phyloP scores from a whole-genome alignment of 2,329 filamentous ascomycete genomes.

The Juglanconis oblonga region DNA sequence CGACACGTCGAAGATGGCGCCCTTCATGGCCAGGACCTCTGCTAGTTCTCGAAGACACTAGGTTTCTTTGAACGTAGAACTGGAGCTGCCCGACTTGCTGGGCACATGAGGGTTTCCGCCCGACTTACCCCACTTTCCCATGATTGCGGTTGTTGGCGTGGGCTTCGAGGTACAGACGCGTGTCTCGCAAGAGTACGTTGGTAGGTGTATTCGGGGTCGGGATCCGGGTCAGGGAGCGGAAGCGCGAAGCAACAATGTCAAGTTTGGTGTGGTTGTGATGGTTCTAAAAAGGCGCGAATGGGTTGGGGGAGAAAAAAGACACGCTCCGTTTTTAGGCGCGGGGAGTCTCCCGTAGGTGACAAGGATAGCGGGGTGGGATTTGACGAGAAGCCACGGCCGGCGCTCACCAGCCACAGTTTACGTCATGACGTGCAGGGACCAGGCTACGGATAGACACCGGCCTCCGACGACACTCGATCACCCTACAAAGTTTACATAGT shows the following conservation, averaged over 20 bases:
- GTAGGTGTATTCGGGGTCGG: too few relatives aligned
- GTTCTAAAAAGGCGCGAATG: neutral
- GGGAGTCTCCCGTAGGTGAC: neutral
- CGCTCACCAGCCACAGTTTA: neutral
- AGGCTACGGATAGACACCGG: too few relatives aligned
- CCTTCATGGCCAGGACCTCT: neutral
- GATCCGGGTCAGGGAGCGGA: neutral
- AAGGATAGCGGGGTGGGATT: neutral
- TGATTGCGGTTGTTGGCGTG: neutral
- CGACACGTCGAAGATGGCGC: neutral
- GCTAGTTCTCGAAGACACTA: neutral
- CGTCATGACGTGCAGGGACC: too few relatives aligned
- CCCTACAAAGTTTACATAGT: too few relatives aligned
- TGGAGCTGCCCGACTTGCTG: neutral
- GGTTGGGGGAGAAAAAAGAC: neutral
- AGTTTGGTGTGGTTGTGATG: conserved; percentile 1
- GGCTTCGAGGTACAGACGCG: neutral
- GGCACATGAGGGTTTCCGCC: neutral
- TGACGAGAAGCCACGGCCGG: neutral
- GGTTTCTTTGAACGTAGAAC: neutral
- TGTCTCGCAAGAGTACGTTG: too few relatives aligned
- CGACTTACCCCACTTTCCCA: conserved; percentile 20
- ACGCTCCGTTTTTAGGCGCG: conserved; percentile 6
- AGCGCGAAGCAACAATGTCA: neutral
- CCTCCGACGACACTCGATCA: too few relatives aligned